Base-by-base conservation (phyloP, 2,329 filamentous ascomycete genomes). In the Bipolaris cookei region DNA sequence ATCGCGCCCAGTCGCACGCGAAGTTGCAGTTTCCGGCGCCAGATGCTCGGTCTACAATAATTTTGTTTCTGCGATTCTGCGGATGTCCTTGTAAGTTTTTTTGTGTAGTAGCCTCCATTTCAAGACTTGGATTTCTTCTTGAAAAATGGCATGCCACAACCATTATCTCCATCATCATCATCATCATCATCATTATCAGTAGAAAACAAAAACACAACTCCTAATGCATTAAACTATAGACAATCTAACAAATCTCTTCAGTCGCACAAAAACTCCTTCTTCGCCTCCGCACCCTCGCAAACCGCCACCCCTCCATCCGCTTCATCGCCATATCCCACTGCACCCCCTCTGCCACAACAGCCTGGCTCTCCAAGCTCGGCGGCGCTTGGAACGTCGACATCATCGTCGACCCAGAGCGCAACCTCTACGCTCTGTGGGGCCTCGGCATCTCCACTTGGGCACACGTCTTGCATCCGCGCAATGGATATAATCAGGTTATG, bases 291-390 rank as follows among this genome's bases (percentile, higher is more conserved):
- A 76, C 81, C 41, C 78, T 87, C 55, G 80, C 84, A 11, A 83
- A 82, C 71, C 81, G 81, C 48, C 78, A 84, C 63, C 76, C 80
- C 49, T 74, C 76, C 39, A 75, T 87, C 10, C 79, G 79, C 56
- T 87, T 84, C 76, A 77, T 87, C 54, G 84, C 85, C 61, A 78
- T 87, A 48, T 87, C 84, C 21, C 85, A 88, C 75, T 83, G 85
- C 37, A 86, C 84, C 7, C 72, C 77, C 3, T 76, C 79, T 20
- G 84, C 85, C 28, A 87, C 85, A 1, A 72, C 78, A 35, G 83
- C 83, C 61, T 87, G 85, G 85, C 66, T 86, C 43, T 82, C 84
- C 61, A 77, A 85, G 16, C 71, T 87, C 11, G 85, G 85, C 68
- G 84, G 85, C 56, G 77, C 83, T 13, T 85, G 84, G 82, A 81